A percentile compares a stretch with the other conserved stretches of the same genome.
Evolutionary conservation across 768 basidiomycete species (phyloP).

Genomic region (Kwoniella sp.): DNA sequence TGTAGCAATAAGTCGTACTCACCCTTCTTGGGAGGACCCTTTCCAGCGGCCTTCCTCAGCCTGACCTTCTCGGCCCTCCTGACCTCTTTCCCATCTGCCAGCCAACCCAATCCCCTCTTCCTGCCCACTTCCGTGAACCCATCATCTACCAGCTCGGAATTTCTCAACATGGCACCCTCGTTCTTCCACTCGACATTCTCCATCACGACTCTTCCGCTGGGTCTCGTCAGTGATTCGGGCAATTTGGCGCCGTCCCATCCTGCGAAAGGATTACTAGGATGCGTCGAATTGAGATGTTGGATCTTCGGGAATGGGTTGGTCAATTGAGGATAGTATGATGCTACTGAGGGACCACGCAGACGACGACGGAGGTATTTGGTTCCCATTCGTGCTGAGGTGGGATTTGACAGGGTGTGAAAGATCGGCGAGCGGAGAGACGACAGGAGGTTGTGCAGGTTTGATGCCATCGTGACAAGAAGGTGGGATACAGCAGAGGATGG

Average conservation of each 20-base stretch:
- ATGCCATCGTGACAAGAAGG: constrained; percentile 24
- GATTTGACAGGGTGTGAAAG: constrained; percentile 89
- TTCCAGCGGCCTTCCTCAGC: constrained; percentile 36
- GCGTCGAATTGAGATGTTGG: constrained; percentile 11
- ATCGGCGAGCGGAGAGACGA: constrained; percentile 58
- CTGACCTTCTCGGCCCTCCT: constrained; percentile 39
- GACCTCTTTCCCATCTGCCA: constrained; percentile 45
- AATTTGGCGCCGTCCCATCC: constrained; percentile 15
- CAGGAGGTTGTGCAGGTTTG: constrained; percentile 35
- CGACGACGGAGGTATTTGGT: constrained; percentile 85
- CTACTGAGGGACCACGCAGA: constrained; percentile 82
- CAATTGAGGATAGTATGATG: constrained; percentile 62
- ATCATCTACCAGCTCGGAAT: constrained; percentile 20
- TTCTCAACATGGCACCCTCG: constrained; percentile 21
- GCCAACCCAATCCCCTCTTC: constrained; percentile 44
- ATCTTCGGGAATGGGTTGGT: constrained; percentile 25
- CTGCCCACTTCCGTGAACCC: constrained; percentile 20
- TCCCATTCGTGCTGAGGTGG: constrained; percentile 75
- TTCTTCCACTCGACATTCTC: constrained; percentile 21
- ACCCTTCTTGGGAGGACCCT: constrained; percentile 56
- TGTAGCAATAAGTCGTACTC: constrained; percentile 25
- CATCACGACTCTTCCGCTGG: constrained; percentile 13
- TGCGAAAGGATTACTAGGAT: constrained; percentile 14
- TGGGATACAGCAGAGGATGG: neutral
- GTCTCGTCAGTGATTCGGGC: constrained; percentile 1